Percentiles rank a stretch among this genome's conserved stretches.
phyloP scores from a whole-genome alignment of 495 filamentous ascomycete genomes.

The Podospora didyma region DNA sequence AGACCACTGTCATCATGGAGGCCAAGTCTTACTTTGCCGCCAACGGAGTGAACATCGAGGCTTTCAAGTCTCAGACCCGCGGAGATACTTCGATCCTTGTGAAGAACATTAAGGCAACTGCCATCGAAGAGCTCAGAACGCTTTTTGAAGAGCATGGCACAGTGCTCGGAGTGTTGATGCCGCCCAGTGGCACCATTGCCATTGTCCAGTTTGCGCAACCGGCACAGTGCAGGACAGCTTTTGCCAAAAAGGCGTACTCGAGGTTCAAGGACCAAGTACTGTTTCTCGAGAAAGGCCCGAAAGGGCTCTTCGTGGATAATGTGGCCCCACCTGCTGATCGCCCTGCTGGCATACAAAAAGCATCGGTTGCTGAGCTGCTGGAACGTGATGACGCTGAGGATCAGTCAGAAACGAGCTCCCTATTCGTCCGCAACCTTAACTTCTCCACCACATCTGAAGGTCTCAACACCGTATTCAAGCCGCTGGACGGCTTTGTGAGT shows the following conservation, averaged over 20 bases:
- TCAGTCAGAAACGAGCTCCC: constrained; percentile 61
- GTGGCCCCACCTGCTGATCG: constrained; percentile 25
- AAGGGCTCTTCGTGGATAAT: constrained; percentile 63
- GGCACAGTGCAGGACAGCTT: constrained; percentile 75
- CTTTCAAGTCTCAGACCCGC: constrained; percentile 77
- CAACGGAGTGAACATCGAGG: constrained; percentile 84
- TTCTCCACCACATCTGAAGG: constrained; percentile 79
- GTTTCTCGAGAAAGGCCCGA: constrained; percentile 91
- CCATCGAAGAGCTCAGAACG: constrained; percentile 58
- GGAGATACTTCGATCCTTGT: constrained; percentile 87
- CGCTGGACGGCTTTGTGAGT: constrained; percentile 80
- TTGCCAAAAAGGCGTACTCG: constrained; percentile 76
- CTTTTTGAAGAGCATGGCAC: constrained; percentile 71
- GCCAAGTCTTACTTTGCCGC: constrained; percentile 84
- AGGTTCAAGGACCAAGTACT: constrained; percentile 87
- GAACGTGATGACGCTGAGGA: constrained; percentile 53
- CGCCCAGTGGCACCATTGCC: constrained; percentile 85
- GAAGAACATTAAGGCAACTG: constrained; percentile 89
- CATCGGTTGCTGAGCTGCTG: constrained; percentile 48
- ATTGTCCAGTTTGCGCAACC: constrained; percentile 81
- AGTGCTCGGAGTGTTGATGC: constrained; percentile 77
- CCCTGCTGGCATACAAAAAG: constrained; percentile 36
- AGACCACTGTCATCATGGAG: constrained; percentile 94
- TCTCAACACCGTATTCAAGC: constrained; percentile 68
- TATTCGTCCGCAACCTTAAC: constrained; percentile 90